Percentiles rank a stretch among this genome's conserved stretches.
Evolutionary conservation across 495 filamentous ascomycete genomes (phyloP).

Genomic region (Penicillium steckii): DNA sequence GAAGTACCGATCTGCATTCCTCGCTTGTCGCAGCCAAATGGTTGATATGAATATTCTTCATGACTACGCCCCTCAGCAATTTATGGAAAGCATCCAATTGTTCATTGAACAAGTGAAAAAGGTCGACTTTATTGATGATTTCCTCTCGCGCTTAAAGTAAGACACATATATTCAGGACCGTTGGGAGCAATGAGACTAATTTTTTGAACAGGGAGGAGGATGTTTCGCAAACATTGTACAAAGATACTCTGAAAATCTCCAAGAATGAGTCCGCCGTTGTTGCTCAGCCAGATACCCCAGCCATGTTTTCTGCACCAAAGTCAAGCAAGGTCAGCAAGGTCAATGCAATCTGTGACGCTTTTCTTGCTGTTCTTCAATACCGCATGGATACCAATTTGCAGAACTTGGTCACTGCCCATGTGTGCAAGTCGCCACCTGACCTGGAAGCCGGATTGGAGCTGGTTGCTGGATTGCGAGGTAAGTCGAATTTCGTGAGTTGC

Average conservation of each 20-base stretch:
- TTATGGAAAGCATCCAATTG: slow-evolving; percentile 68
- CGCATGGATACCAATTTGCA: slow-evolving; percentile 72
- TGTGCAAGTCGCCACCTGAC: slow-evolving; percentile 89
- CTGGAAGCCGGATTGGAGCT: slow-evolving; percentile 81
- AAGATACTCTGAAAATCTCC: slow-evolving; percentile 62
- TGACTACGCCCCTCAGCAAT: slow-evolving; percentile 81
- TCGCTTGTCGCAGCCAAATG: slow-evolving; percentile 83
- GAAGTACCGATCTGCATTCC: slow-evolving; percentile 80
- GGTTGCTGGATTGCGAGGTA: slow-evolving; percentile 69
- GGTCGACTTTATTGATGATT: slow-evolving; percentile 83
- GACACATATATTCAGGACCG: slow-evolving; percentile 26
- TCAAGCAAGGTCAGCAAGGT: slow-evolving; percentile 58
- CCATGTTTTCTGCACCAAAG: slow-evolving; percentile 5
- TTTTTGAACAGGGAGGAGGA: slow-evolving; percentile 72
- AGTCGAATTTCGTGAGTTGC: slow-evolving; percentile 6
- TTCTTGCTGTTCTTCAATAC: slow-evolving; percentile 64
- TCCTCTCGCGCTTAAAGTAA: slow-evolving; percentile 84
- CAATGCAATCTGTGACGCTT: slow-evolving; percentile 85
- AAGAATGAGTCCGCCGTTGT: slow-evolving; percentile 31
- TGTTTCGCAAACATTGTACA: slow-evolving; percentile 91
- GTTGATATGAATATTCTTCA: slow-evolving; percentile 99
- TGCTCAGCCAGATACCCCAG: slow-evolving; percentile 21
- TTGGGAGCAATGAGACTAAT: slow-evolving; percentile 2
- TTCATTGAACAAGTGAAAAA: slow-evolving; percentile 88
- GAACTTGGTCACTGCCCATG: slow-evolving; percentile 90